Base-by-base conservation (phyloP, 345 rosid species). In the Eucalyptus curtisii region DNA sequence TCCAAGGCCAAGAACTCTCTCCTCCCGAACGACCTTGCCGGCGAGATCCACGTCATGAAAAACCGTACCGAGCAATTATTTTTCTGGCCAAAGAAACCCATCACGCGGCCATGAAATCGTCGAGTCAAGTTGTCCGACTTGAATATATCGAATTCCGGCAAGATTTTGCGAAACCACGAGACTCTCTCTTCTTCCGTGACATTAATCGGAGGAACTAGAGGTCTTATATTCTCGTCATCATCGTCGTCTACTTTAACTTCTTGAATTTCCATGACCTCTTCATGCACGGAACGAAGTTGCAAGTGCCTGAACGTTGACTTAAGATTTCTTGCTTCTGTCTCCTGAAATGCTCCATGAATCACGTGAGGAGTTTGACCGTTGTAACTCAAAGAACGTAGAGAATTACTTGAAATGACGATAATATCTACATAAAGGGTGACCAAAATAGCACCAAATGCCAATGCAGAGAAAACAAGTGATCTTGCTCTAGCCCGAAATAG, bases 21-120 rank as follows among this genome's bases (percentile, higher is more conserved):
- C 19, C 90, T 91, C 27, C 95, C 92, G 19, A 95, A 96, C 5
- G 86, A 89, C 8, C 49, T 87, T 13, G 90, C 96, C 1, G 94
- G 92, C 15, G 97, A 94, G 89, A 97, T 94, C 99, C 98, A 97
- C 33, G 96, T 96, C 99, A 95, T 95, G 93, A 94, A 96, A 86
- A 95, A 93, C 61, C 87, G 92, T 87, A 96, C 90, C 30, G 92
- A 94, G n/a, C 99, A 96, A 16, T 86, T 86, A 5, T 90, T 82
- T 87, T 90, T 66, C 82, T 6, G 84, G 66, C 10, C 40, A 64
- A 96, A 94, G 89, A 95, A 96, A 12, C 92, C 87, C 33, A 91
- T 86, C 88, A 94, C 90, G 59, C 96, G 91, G 12, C 92, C 89
- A 15, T 95, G 96, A 61, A 96, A 97, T 85, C 87, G 87, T 88